Conservation (phyloP, 139 green algal genomes). For the Zygnema cylindricum region DNA sequence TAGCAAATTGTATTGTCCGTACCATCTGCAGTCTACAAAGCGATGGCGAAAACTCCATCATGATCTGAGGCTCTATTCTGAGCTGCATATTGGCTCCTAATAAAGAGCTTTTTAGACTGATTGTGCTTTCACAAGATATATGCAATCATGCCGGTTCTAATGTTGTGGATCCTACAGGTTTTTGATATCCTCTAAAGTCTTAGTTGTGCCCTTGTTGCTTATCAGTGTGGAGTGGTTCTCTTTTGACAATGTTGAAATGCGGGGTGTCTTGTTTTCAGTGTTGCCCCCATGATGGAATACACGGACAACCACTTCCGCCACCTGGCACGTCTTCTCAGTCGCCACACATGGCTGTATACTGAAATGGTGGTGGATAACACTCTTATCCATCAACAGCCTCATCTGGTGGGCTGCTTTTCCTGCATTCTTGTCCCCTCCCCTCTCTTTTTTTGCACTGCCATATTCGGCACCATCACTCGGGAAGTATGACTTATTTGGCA, state of each 20-base stretch:
- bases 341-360: conserved; percentile 67
- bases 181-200: not conserved
- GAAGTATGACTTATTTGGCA: no score
- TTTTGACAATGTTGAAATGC: not conserved
- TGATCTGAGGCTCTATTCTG: not conserved
- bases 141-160: not conserved
- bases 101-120: not conserved
- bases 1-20: conserved; percentile 7
- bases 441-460: no score
- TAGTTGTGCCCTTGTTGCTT: no score
- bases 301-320: conserved; percentile 65
- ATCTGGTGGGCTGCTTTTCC: not conserved
- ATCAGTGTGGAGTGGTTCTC: not conserved
- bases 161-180: not conserved
- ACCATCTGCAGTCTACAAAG: not conserved
- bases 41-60: not conserved
- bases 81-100: not conserved
- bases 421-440: no score
- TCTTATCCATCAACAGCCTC: conserved; percentile 51
- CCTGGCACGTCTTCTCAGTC: conserved; percentile 59
- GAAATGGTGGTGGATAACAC: conserved; percentile 72
- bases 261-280: conserved; percentile 26
- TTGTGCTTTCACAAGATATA: not conserved
- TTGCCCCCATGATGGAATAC: conserved; percentile 71
- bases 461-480: no score